Base-by-base conservation (phyloP, 2,329 filamentous ascomycete genomes). In the Didymella lethalis region DNA sequence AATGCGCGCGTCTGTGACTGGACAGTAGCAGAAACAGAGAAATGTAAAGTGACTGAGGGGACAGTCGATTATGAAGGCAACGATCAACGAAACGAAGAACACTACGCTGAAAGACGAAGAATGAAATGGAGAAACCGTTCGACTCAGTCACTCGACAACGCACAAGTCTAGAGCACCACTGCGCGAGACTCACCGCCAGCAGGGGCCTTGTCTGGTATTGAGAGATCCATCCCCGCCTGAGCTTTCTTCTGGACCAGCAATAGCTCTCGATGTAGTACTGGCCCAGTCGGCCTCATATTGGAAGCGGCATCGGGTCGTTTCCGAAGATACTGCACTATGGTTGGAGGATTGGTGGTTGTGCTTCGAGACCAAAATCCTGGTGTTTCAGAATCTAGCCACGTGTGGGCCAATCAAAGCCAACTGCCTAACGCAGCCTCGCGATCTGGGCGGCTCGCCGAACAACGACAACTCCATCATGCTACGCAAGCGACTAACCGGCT, bases 161-260 rank as follows among this genome's bases (percentile, higher is more conserved):
- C 63, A 71, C 55, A 69, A 49, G 64, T 68, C 65, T 61, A 64
- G 63, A 68, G 59, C 63, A 64, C 64, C 61, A 62, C 56, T 55
- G 48, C 56, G 59, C 56, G 54, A 62, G 54, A 62, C 53, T 64
- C 66, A 74, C 67, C 65, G 69, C 64, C 61, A 41, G 40, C 62
- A 62, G 64, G 70, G 68, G 64, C 53, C 51, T 54, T 46, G 51
- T 66, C 61, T 65, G 63, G 70, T 77, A 76, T 77, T 77, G 73
- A 77, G 67, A 75, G 69, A 70, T 65, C 55, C 62, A 64, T 77
- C 77, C 73, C 69, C 75, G 74, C 75, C 62, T 62, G 68, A 71
- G 67, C 63, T 68, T 71, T 72, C 68, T 75, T 77, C 75, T 77
- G 73, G 72, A 62, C 57, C 67, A 45, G 69, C 67, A 69, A 74